Evolutionary conservation across 129 eudicot species (phyloP).

Genomic region (Lactuca sativa): DNA sequence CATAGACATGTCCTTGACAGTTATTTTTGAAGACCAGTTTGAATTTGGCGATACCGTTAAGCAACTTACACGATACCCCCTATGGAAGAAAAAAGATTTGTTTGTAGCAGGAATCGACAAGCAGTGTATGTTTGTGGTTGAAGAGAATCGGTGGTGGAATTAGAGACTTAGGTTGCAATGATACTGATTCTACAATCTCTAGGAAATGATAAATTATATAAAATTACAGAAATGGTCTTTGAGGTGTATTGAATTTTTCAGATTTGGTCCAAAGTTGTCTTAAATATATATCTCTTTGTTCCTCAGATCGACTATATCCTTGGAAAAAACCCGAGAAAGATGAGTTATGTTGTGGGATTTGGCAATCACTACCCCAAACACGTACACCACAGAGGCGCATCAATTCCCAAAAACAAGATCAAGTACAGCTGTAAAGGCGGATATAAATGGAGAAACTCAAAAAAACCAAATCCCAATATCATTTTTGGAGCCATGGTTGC

Average conservation of each 20-base stretch:
- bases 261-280: too few relatives aligned
- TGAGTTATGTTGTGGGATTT: slow-evolving; percentile 85
- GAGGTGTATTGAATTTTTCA: too few relatives aligned
- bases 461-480: slow-evolving; percentile 63
- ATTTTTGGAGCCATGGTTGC: slow-evolving; percentile 86
- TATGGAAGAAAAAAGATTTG: too few relatives aligned
- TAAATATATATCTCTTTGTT: not conserved
- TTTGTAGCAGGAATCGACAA: slow-evolving; percentile 26
- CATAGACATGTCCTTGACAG: slow-evolving; percentile 56
- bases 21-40: slow-evolving; percentile 53
- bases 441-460: slow-evolving; percentile 67
- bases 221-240: too few relatives aligned
- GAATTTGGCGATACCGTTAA: slow-evolving; percentile 60
- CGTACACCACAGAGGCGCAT: slow-evolving; percentile 93
- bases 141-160: not conserved
- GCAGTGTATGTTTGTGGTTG: not conserved
- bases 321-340: slow-evolving; percentile 81
- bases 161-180: too few relatives aligned
- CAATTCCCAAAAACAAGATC: slow-evolving; percentile 68
- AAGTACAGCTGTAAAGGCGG: slow-evolving; percentile 82
- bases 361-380: slow-evolving; percentile 79
- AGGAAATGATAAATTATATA: too few relatives aligned
- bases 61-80: slow-evolving; percentile 73
- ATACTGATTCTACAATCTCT: too few relatives aligned
- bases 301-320: slow-evolving; percentile 73